A percentile compares a stretch with the other conserved stretches of the same genome.
phyloP scores from a whole-genome alignment of 208 protist species.

The Leptomonas pyrrhocoris region DNA sequence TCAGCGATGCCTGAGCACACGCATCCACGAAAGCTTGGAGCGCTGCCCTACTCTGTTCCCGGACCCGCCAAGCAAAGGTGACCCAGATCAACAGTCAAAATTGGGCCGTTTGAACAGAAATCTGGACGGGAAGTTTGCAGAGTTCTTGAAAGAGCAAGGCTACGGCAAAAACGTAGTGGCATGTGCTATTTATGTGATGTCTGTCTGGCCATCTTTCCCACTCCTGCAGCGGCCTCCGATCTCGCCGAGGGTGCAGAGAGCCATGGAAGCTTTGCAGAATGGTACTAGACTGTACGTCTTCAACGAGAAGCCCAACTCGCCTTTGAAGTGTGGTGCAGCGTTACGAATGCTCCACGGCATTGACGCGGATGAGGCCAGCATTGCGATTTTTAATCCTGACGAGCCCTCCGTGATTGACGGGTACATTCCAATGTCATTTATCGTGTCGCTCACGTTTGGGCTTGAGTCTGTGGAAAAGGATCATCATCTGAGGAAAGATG shows the following conservation, averaged over 20 bases:
- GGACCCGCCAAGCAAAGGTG: background rate
- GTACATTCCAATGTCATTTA: slow-evolving; percentile 57
- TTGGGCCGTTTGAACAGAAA: slow-evolving; percentile 4
- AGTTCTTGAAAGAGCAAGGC: slow-evolving; percentile 14
- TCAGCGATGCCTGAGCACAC: slow-evolving; percentile 20
- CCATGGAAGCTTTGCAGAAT: slow-evolving; percentile 38
- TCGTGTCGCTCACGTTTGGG: slow-evolving; percentile 38
- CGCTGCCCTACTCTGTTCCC: slow-evolving; percentile 26
- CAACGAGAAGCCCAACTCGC: slow-evolving; percentile 42
- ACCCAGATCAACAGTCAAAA: background rate
- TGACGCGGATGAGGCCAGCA: slow-evolving; percentile 47
- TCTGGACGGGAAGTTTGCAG: slow-evolving; percentile 6
- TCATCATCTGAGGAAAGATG: slow-evolving; percentile 22
- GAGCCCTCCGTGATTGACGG: slow-evolving; percentile 40
- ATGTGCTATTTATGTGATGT: slow-evolving; percentile 50
- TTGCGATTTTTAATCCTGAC: slow-evolving; percentile 52
- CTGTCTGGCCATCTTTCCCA: slow-evolving; percentile 49
- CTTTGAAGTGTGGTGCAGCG: slow-evolving; percentile 39
- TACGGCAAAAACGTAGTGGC: slow-evolving; percentile 36
- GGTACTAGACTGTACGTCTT: slow-evolving; percentile 54
- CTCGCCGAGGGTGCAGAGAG: slow-evolving; percentile 28
- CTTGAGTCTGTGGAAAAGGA: slow-evolving; percentile 41
- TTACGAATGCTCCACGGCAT: slow-evolving; percentile 47
- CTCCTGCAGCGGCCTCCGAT: slow-evolving; percentile 35
- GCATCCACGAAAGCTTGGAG: slow-evolving; percentile 20